These are phyloP conservation scores for Melaleuca alternifolia DNA, from an alignment of 345 rosid genomes.

Conservation along the genomic window DNA sequence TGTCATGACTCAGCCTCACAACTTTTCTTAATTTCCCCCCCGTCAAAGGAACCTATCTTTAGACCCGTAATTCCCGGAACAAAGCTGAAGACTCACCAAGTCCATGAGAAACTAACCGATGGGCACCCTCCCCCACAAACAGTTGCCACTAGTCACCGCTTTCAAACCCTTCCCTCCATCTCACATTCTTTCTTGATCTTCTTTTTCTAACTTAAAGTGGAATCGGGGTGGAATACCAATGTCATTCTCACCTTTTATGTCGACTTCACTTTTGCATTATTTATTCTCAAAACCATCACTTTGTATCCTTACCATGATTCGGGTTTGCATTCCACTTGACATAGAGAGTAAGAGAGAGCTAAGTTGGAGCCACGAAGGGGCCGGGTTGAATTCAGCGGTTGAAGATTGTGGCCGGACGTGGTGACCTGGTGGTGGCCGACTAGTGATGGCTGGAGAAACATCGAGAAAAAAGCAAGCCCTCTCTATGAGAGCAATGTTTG, in stretches of 20 bases:
- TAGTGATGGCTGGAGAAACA: background rate
- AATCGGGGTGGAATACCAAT: background rate
- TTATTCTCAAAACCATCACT: background rate
- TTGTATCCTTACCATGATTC: background rate
- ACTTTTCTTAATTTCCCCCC: background rate
- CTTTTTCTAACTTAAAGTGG: background rate
- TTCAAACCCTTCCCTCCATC: background rate
- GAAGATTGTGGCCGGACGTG: background rate
- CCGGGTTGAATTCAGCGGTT: background rate
- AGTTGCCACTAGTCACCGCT: background rate
- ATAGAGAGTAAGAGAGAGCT: background rate
- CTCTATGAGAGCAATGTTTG: no score
- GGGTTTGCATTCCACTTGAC: background rate
- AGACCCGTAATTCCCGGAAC: background rate
- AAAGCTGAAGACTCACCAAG: background rate
- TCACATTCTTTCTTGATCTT: background rate
- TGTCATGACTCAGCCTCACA: background rate
- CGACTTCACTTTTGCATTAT: background rate
- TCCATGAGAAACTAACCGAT: background rate
- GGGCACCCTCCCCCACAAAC: background rate
- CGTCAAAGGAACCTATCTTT: background rate
- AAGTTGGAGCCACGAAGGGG: background rate
- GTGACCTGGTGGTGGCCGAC: background rate
- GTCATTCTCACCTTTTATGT: background rate
- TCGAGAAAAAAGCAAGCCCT: no score